Evolutionary conservation across 345 rosid genomes (phyloP), one percentile per base, ranked within the genome.

Genomic region (Cardamine resedifolia): DNA sequence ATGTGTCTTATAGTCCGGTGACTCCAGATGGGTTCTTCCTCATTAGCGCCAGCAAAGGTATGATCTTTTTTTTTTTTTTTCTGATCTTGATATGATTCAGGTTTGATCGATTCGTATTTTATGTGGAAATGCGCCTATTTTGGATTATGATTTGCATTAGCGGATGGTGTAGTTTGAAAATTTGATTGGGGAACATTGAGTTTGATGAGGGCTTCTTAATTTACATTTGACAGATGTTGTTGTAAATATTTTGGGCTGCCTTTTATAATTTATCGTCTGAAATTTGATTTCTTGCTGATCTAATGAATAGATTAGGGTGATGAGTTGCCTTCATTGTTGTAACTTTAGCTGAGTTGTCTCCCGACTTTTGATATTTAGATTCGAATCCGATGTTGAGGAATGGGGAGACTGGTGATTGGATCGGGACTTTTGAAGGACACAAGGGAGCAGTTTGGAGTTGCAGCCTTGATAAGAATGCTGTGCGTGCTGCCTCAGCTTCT

Each of bases 351-450:
- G 48, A 67, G 4, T 10, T 1, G 2, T 56, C 26, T 73, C 24
- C 24, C 11, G 16, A 20, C 50, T 45, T 62, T 18, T 84, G 71
- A 31, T 66, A 14, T 71, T 59, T 77, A 96, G 99, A 96, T 85
- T 88, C 97, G 55, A 92, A 79, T 51, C 99, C 98, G 26, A 92
- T 96, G 99, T 71, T 96, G 84, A 90, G 99, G 81, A 96, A 96
- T 79, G 99, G 98, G 64, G 99, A 96, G 87, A 96, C 97, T 59
- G 99, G 98, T 64, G 99, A 96, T 47, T 96, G 98, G 99, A 87
- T 96, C 47, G 98, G 98, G 43, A 96, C 99, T 31, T 96, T 96
- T 85, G 95, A 88, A 81, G 99, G 99, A 43, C 98, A 96, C 50
- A 96, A 96, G 75, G 98, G 99, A 74, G 98, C 96, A 12, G 98